A percentile compares a stretch with the other conserved stretches of the same genome.
These are phyloP conservation scores for Phytophthora pseudosyringae DNA, from an alignment of 352 stramenopile species.

Conservation along the genomic window DNA sequence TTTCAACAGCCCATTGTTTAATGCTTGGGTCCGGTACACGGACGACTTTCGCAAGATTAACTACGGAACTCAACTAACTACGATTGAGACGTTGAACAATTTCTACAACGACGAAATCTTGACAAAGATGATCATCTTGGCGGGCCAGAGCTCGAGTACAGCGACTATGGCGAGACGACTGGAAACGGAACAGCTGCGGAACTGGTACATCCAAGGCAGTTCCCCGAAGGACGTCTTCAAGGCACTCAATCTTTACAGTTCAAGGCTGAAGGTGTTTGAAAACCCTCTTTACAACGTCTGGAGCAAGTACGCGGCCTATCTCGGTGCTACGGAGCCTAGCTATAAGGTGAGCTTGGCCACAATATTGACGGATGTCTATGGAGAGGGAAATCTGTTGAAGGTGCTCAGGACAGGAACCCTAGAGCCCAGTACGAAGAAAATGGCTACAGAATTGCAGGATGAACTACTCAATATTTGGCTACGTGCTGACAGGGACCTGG, in stretches of 20 bases:
- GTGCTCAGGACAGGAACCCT: slow-evolving; percentile 3
- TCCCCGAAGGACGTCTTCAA: slow-evolving; percentile 8
- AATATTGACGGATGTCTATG: slow-evolving; percentile 3
- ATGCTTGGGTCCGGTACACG: slow-evolving; percentile 18
- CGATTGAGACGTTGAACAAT: neutral
- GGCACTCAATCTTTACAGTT: slow-evolving; percentile 6
- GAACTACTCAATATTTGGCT: slow-evolving; percentile 5
- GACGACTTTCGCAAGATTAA: slow-evolving; percentile 9
- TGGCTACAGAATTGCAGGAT: slow-evolving; percentile 7
- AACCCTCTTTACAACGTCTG: slow-evolving; percentile 15
- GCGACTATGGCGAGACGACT: slow-evolving; percentile 1
- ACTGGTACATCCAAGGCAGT: slow-evolving; percentile 6
- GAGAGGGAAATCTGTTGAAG: slow-evolving; percentile 13
- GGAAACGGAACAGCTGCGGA: slow-evolving; percentile 11
- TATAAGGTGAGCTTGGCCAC: slow-evolving; percentile 9
- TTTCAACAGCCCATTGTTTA: slow-evolving; percentile 8
- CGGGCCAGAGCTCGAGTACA: neutral
- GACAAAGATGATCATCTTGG: slow-evolving; percentile 10
- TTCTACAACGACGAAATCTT: slow-evolving; percentile 6
- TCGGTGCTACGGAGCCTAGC: slow-evolving; percentile 2
- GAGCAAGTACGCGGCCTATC: slow-evolving; percentile 11
- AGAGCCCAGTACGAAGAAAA: slow-evolving; percentile 5
- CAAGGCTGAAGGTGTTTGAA: neutral
- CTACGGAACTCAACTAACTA: slow-evolving; percentile 1
- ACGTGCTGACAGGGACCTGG: neutral